phyloP scores from a whole-genome alignment of 495 filamentous ascomycete genomes.

The Bombardia bombarda region DNA sequence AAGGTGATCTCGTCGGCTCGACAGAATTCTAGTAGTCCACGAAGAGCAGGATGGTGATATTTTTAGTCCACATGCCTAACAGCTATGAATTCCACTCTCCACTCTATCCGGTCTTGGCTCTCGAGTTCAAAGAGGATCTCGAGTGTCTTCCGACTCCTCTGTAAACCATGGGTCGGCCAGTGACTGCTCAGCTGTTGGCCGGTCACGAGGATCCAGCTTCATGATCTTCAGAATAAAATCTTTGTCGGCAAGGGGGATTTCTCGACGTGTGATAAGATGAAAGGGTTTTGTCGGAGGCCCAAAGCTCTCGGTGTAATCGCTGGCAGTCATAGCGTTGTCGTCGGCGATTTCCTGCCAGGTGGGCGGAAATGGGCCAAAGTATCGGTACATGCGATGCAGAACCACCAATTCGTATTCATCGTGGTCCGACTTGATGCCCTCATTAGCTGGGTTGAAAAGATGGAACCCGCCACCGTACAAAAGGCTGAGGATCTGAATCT shows the following conservation, averaged over 20 bases:
- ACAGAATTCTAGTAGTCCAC: too few relatives aligned
- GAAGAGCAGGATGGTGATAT: too few relatives aligned
- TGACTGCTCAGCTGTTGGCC: slow-evolving; percentile 11
- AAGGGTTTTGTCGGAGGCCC: slow-evolving; percentile 14
- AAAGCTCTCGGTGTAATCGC: slow-evolving; percentile 15
- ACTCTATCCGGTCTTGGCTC: too few relatives aligned
- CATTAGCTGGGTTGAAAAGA: slow-evolving; percentile 33
- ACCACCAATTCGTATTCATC: slow-evolving; percentile 35
- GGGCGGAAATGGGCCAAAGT: slow-evolving; percentile 36
- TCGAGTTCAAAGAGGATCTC: slow-evolving; percentile 8
- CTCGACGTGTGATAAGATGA: slow-evolving; percentile 1
- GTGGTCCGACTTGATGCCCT: slow-evolving; percentile 22
- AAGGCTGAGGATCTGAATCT: slow-evolving; percentile 35
- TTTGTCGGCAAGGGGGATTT: slow-evolving; percentile 5
- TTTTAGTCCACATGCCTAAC: too few relatives aligned
- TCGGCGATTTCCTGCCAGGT: slow-evolving; percentile 26
- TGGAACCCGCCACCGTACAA: slow-evolving; percentile 32
- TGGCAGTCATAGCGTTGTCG: slow-evolving; percentile 10
- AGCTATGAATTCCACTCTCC: too few relatives aligned
- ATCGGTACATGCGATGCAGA: slow-evolving; percentile 29
- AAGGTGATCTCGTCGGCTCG: too few relatives aligned
- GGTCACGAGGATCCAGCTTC: slow-evolving; percentile 13
- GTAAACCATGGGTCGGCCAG: slow-evolving; percentile 11
- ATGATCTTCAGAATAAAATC: slow-evolving; percentile 9
- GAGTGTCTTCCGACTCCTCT: slow-evolving; percentile 12